Evolutionary conservation across 108 stramenopile genomes (phyloP), one percentile per base, ranked within the genome.

Genomic region (Bacterosira constricta): DNA sequence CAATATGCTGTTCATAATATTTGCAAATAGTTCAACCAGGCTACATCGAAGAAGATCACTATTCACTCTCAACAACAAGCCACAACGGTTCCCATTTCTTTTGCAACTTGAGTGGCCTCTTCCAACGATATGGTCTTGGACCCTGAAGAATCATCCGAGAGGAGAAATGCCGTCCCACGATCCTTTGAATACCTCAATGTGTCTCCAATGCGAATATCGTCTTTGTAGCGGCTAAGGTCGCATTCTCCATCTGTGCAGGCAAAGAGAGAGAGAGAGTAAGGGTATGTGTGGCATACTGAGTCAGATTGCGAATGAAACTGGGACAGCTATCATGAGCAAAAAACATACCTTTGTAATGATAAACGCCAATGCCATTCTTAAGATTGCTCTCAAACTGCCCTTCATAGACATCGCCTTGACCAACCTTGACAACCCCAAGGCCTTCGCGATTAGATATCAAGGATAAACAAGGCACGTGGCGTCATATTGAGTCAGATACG

Each of bases 311-410:
- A n/a, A n/a, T n/a, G n/a, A n/a, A n/a, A n/a, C n/a, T n/a, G n/a
- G n/a, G n/a, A n/a, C n/a, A n/a, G n/a, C n/a, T n/a, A n/a, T n/a
- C n/a, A n/a, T n/a, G n/a, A n/a, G n/a, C n/a, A n/a, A 18, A 47
- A 5, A 15, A 1, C 46, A 1, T 18, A 47, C 46, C 46, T 47
- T 1, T 47, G 34, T 78, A 78, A 52, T 78, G 77, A 45, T 78
- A 78, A 1, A 78, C 77, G 18, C 77, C 77, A 34, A 70, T 44
- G 8, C 77, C 77, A 78, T 70, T 64, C 56, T 78, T 78, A 47
- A 70, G 59, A 42, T 78, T 78, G 21, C 39, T 18, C 35, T 78
- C 63, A 23, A 78, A 78, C 39, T 78, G 77, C 0, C 77, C 77
- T 49, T 78, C 77, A 59, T 70, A 78, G 13, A 69, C 49, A 66